Percentiles rank a stretch among this genome's conserved stretches.
Evolutionary conservation across 163 green algal species (phyloP).

Genomic region (Scenedesmus sp.): DNA sequence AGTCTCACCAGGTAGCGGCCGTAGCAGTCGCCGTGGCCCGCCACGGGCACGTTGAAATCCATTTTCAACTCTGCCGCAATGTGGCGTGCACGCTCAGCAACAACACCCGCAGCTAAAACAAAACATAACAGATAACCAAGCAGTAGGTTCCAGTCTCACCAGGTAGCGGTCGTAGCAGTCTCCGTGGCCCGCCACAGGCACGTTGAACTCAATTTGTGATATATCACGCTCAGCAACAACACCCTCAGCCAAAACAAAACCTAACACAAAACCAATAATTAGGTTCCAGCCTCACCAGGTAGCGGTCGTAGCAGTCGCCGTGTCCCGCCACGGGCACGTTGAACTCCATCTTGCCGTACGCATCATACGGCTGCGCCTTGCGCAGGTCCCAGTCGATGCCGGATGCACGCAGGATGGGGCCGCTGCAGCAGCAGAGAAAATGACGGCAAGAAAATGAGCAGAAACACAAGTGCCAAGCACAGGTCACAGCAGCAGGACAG

Average conservation of each 20-base stretch:
- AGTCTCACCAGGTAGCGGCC: conserved; percentile 83
- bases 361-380: conserved; percentile 90
- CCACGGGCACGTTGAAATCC: conserved; percentile 87
- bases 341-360: conserved; percentile 87
- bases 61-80: conserved; percentile 57
- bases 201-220: conserved; percentile 86
- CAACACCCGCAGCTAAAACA: too few relatives aligned
- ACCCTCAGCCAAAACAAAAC: too few relatives aligned
- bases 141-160: too few relatives aligned
- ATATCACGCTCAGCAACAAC: too few relatives aligned
- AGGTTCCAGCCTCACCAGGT: conserved; percentile 66
- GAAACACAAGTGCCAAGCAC: too few relatives aligned
- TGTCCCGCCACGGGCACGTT: conserved; percentile 84
- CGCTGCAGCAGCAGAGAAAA: neutral
- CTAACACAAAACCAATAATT: neutral
- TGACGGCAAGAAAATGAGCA: neutral
- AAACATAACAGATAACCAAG: neutral
- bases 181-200: conserved; percentile 84
- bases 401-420: conserved; percentile 47
- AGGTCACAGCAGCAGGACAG: too few relatives aligned
- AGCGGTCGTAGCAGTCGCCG: conserved; percentile 92
- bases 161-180: conserved; percentile 94
- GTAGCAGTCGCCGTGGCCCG: conserved; percentile 88
- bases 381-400: conserved; percentile 89
- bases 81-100: neutral